These are phyloP conservation scores for Tetratostichococcus sp. DNA, from an alignment of 139 green algal species.

Conservation along the genomic window DNA sequence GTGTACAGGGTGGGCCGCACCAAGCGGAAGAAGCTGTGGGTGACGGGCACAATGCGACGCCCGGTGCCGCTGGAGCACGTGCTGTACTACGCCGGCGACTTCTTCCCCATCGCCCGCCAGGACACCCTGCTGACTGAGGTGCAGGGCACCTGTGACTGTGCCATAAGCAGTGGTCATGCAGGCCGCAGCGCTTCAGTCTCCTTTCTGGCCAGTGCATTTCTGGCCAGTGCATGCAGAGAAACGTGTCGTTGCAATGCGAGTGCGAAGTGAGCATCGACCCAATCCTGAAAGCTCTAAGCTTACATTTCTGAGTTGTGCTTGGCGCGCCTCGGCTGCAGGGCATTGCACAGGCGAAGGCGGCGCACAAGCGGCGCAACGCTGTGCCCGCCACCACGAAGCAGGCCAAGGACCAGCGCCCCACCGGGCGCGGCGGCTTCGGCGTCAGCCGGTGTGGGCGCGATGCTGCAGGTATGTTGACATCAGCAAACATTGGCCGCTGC, in stretches of 20 bases:
- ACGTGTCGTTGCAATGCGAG: too few species aligned
- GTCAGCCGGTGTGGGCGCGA: slow-evolving; percentile 1
- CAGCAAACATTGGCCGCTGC: too few species aligned
- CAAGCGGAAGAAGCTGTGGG: slow-evolving; percentile 81
- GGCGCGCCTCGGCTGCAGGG: slow-evolving; percentile 11
- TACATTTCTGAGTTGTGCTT: too few species aligned
- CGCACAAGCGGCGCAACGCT: slow-evolving; percentile 45
- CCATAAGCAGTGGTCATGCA: too few species aligned
- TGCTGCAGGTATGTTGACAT: slow-evolving; percentile 16
- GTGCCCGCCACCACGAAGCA: slow-evolving; percentile 41
- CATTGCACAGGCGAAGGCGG: slow-evolving; percentile 16
- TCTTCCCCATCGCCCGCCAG: slow-evolving; percentile 67
- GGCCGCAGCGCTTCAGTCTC: too few species aligned
- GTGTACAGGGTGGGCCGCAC: slow-evolving; percentile 95
- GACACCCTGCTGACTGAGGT: slow-evolving; percentile 35
- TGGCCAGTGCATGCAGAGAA: too few species aligned
- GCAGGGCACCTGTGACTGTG: too few species aligned
- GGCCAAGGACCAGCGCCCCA: slow-evolving; percentile 41
- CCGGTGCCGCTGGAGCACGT: slow-evolving; percentile 93
- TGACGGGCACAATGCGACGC: slow-evolving; percentile 81
- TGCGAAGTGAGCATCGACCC: too few species aligned
- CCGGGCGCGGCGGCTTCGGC: slow-evolving; percentile 33
- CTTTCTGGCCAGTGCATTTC: too few species aligned
- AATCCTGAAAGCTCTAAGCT: too few species aligned
- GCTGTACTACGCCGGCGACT: slow-evolving; percentile 79